Evolutionary conservation across 495 filamentous ascomycete species (phyloP).

Genomic region (Echria macrotheca): DNA sequence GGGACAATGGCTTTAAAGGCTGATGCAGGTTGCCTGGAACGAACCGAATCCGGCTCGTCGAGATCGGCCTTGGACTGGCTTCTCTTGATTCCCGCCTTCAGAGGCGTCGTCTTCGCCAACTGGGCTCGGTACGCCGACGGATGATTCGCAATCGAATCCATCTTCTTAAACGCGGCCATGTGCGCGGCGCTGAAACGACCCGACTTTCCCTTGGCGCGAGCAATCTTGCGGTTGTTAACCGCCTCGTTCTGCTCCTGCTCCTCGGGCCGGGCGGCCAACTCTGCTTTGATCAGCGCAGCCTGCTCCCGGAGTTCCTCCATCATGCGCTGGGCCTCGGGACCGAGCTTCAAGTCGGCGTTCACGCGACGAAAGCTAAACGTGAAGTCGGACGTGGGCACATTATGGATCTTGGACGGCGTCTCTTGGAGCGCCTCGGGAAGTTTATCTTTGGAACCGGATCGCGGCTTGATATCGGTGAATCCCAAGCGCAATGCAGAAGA

Average conservation of each 20-base stretch:
- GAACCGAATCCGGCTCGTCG: conserved; percentile 43
- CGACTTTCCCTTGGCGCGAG: conserved; percentile 68
- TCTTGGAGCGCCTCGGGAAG: conserved; percentile 26
- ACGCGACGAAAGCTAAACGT: conserved; percentile 65
- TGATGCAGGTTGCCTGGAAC: conserved; percentile 30
- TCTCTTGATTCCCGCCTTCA: conserved; percentile 55
- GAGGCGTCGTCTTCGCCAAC: conserved; percentile 41
- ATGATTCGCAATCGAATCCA: conserved; percentile 90
- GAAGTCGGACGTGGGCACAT: conserved; percentile 55
- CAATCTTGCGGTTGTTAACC: conserved; percentile 59
- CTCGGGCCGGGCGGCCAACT: conserved; percentile 54
- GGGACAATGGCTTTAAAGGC: conserved; percentile 24
- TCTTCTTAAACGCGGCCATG: conserved; percentile 86
- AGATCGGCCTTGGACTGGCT: conserved; percentile 56
- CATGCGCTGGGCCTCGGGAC: conserved; percentile 65
- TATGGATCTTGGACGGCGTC: conserved; percentile 45
- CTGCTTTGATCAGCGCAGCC: conserved; percentile 59
- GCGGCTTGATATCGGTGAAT: conserved; percentile 55
- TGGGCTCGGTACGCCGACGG: conserved; percentile 69
- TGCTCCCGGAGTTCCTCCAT: conserved; percentile 72
- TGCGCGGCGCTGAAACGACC: conserved; percentile 76
- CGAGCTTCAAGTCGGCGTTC: conserved; percentile 52
- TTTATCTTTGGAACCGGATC: conserved; percentile 28
- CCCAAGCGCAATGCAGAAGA: conserved; percentile 63
- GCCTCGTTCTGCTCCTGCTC: conserved; percentile 36